Conservation (phyloP, 1,284 basidiomycete species). For the Xanthoconium separans region DNA sequence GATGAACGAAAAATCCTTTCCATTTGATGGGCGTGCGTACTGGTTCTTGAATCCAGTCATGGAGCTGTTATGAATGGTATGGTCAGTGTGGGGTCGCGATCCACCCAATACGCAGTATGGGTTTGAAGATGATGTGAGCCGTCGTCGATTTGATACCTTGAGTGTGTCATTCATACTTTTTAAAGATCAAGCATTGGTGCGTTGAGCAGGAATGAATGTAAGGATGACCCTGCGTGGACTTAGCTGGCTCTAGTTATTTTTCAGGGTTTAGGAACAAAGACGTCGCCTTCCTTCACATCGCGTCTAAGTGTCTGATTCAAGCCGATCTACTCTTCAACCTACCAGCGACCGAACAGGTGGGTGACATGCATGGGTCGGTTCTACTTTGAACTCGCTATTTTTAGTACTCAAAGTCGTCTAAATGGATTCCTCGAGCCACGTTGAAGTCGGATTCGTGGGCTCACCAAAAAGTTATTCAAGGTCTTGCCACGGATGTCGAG, state of each 20-base stretch:
- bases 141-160: slow-evolving; percentile 13
- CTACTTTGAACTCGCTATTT: slow-evolving; percentile 5
- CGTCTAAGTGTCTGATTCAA: slow-evolving; percentile 77
- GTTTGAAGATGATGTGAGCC: slow-evolving; percentile 76
- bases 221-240: not conserved
- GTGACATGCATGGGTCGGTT: slow-evolving; percentile 1
- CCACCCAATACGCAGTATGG: slow-evolving; percentile 67
- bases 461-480: slow-evolving; percentile 55
- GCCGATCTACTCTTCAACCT: slow-evolving; percentile 93
- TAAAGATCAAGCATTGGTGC: slow-evolving; percentile 65
- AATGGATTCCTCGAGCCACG: slow-evolving; percentile 44
- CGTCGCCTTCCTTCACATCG: slow-evolving; percentile 83
- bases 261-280: slow-evolving; percentile 85
- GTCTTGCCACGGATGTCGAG: slow-evolving; percentile 23
- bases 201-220: slow-evolving; percentile 4
- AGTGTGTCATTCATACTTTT: not conserved
- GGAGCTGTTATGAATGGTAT: not conserved
- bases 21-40: slow-evolving; percentile 60
- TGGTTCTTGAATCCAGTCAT: not conserved
- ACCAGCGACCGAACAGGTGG: slow-evolving; percentile 81
- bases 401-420: slow-evolving; percentile 53
- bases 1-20: slow-evolving; percentile 42
- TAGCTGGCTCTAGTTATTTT: slow-evolving; percentile 59
- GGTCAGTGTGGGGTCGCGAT: slow-evolving; percentile 63
- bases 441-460: slow-evolving; percentile 60